phyloP scores from a whole-genome alignment of 1,139 yeast species.

The Candida sanyaensis region DNA sequence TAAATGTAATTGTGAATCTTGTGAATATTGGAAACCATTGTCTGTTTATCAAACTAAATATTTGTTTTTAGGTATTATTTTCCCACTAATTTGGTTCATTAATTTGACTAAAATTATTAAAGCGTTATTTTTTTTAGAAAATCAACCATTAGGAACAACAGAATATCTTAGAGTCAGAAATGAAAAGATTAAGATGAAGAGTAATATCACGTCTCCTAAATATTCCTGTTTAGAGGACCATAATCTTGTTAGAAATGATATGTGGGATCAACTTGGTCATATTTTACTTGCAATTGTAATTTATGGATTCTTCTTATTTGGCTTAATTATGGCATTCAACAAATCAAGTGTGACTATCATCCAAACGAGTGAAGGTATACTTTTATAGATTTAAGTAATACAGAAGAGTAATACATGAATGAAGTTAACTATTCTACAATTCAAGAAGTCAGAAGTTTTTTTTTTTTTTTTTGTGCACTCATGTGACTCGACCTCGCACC shows the following conservation, averaged over 20 bases:
- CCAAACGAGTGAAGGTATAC: too few relatives aligned
- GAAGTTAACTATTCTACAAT: too few relatives aligned
- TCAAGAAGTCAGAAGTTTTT: neutral
- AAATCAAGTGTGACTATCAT: neutral
- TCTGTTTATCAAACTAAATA: constrained; percentile 3
- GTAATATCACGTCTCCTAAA: neutral
- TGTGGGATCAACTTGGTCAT: constrained; percentile 15
- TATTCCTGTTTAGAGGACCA: constrained; percentile 10
- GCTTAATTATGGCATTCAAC: constrained; percentile 3
- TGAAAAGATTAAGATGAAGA: neutral
- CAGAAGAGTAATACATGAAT: too few relatives aligned
- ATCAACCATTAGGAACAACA: constrained; percentile 13
- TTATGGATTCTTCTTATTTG: constrained; percentile 10
- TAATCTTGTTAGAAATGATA: constrained; percentile 7
- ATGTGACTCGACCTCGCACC: neutral
- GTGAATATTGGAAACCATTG: constrained; percentile 12
- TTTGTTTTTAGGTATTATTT: constrained; percentile 20
- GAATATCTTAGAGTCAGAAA: constrained; percentile 13
- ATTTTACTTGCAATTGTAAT: constrained; percentile 12
- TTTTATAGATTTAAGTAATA: too few relatives aligned
- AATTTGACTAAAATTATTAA: constrained; percentile 10
- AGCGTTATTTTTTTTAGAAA: constrained; percentile 10
- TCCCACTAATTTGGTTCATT: constrained; percentile 27
- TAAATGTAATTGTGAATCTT: constrained; percentile 16
- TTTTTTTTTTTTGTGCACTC: neutral